Evolutionary conservation across 352 stramenopile genomes (phyloP).

Genomic region (Pythium volutum): DNA sequence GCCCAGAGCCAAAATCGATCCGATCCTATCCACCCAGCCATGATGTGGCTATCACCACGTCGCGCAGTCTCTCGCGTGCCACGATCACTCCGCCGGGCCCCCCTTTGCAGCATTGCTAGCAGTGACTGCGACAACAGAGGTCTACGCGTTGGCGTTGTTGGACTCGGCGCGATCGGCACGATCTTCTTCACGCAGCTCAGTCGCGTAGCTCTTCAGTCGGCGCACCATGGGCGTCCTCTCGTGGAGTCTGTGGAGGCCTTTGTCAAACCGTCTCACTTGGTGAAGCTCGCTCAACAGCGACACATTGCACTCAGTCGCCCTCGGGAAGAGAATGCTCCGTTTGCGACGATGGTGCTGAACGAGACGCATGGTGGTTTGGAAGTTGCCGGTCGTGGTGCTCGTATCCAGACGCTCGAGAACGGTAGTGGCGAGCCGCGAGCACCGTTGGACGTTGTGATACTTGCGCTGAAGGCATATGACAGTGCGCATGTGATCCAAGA

Average conservation of each 20-base stretch:
- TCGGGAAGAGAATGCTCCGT: neutral
- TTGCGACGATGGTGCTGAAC: slow-evolving; percentile 1
- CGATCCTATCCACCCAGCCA: neutral
- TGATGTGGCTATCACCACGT: neutral
- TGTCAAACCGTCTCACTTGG: slow-evolving; percentile 45
- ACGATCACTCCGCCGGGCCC: neutral
- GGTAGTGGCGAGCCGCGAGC: slow-evolving; percentile 5
- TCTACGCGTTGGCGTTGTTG: slow-evolving; percentile 55
- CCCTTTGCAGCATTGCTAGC: neutral
- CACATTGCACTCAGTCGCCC: slow-evolving; percentile 8
- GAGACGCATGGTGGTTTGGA: slow-evolving; percentile 9
- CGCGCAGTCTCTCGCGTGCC: neutral
- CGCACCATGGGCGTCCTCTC: neutral
- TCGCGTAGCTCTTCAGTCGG: slow-evolving; percentile 19
- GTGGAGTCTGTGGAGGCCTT: slow-evolving; percentile 40
- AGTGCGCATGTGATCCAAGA: slow-evolving; percentile 36
- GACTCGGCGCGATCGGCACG: slow-evolving; percentile 66
- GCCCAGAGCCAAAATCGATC: too few relatives aligned
- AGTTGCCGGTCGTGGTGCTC: slow-evolving; percentile 25
- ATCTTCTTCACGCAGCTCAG: slow-evolving; percentile 66
- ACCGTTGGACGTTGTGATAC: slow-evolving; percentile 50
- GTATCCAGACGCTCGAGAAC: slow-evolving; percentile 33
- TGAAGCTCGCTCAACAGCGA: slow-evolving; percentile 10
- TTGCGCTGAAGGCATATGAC: slow-evolving; percentile 72
- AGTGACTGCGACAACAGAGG: neutral